Conservation (phyloP, 169 alveolate genomes). For the Cryptosporidium parvum region DNA sequence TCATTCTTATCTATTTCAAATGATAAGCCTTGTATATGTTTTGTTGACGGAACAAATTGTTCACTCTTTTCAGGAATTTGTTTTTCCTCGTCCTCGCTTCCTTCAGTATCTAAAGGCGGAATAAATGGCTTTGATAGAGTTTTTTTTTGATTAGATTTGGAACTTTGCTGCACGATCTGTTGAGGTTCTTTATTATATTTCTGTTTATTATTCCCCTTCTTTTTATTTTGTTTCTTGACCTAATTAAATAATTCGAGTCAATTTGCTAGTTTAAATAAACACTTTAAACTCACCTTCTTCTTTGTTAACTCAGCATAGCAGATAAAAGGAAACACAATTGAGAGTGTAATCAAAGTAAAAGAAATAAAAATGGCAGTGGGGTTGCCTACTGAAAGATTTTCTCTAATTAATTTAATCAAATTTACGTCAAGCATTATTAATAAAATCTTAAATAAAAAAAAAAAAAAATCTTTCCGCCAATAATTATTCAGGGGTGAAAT, state of each 20-base stretch:
- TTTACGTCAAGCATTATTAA: not conserved
- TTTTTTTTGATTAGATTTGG: not conserved
- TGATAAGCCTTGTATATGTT: slow-evolving; percentile 46
- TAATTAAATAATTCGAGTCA: not conserved
- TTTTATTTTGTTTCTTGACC: slow-evolving; percentile 36
- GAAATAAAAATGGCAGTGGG: slow-evolving; percentile 72
- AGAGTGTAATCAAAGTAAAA: slow-evolving; percentile 8
- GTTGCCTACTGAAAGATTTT: slow-evolving; percentile 38
- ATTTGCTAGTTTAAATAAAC: not conserved
- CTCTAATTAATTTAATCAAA: slow-evolving; percentile 17
- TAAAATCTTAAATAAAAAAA: no score
- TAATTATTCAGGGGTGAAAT: not conserved
- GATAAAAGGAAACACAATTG: slow-evolving; percentile 42
- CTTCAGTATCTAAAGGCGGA: slow-evolving; percentile 50
- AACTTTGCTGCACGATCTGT: not conserved
- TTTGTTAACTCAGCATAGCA: slow-evolving; percentile 52
- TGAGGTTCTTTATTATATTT: not conserved
- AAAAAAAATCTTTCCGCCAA: slow-evolving; percentile 6
- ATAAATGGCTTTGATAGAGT: slow-evolving; percentile 24
- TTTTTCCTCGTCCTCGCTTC: slow-evolving; percentile 28
- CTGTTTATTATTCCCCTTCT: not conserved
- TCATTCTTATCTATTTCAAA: slow-evolving; percentile 47
- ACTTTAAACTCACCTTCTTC: slow-evolving; percentile 48
- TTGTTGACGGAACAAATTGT: slow-evolving; percentile 30
- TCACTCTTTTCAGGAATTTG: not conserved